Conservation (phyloP, 768 basidiomycete species). For the Lactarius hengduanensis region DNA sequence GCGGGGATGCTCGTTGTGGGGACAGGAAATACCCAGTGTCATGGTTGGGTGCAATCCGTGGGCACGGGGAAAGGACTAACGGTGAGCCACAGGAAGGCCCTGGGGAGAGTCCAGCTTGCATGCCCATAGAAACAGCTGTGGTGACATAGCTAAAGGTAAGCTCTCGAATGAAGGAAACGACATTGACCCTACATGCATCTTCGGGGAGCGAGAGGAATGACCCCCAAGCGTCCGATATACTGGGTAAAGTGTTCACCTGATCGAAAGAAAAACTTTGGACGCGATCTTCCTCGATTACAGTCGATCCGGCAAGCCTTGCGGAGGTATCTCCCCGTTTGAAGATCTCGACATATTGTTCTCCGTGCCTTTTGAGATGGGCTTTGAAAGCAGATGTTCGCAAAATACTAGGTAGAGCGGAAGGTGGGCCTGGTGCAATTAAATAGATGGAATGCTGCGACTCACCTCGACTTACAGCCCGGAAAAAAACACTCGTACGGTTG, state of each 20-base stretch:
- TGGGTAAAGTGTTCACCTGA: background rate
- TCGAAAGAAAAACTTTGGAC: background rate
- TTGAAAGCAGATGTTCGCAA: constrained; percentile 61
- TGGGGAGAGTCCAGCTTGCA: constrained; percentile 4
- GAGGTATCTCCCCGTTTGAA: background rate
- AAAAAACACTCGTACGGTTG: constrained; percentile 23
- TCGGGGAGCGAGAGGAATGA: background rate
- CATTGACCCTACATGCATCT: constrained; percentile 5
- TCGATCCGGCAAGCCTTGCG: background rate
- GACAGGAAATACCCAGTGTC: constrained; percentile 4
- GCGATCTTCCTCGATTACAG: background rate
- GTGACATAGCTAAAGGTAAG: background rate
- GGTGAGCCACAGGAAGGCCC: constrained; percentile 2
- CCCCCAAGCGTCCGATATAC: constrained; percentile 5
- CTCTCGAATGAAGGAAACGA: background rate
- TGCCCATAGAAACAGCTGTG: background rate
- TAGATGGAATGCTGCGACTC: constrained; percentile 32
- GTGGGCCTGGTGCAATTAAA: background rate
- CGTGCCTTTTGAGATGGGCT: constrained; percentile 52
- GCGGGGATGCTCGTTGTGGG: constrained; percentile 2
- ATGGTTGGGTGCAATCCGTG: background rate
- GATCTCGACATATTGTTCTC: constrained; percentile 23
- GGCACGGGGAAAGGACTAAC: constrained; percentile 3
- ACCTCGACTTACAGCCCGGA: constrained; percentile 26
- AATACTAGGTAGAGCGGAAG: constrained; percentile 44